These are phyloP conservation scores for Sodiomyces alkalinus DNA, from an alignment of 2,329 filamentous ascomycete genomes.

Conservation along the genomic window DNA sequence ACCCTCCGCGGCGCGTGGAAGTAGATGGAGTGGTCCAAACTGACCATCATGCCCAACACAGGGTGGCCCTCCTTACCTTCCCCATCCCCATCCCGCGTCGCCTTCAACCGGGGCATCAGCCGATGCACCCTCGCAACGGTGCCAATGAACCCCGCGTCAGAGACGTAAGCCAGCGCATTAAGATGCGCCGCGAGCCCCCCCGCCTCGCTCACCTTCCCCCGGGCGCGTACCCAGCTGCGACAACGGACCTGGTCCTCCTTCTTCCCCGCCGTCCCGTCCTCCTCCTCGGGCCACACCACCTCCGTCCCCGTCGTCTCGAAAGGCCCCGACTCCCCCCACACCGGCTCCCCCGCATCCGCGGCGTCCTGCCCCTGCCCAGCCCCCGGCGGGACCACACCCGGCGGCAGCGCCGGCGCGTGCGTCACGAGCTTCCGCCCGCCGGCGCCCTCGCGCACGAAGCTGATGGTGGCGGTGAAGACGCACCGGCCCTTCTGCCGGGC, in stretches of 20 bases:
- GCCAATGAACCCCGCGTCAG: constrained; percentile 84
- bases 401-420: constrained; percentile 50
- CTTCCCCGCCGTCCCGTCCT: constrained; percentile 17
- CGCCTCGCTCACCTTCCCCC: constrained; percentile 55
- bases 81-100: constrained; percentile 26
- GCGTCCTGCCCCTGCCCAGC: too few species aligned
- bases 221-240: constrained; percentile 59
- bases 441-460: constrained; percentile 57
- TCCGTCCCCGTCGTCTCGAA: constrained; percentile 30
- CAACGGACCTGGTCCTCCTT: constrained; percentile 43
- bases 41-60: constrained; percentile 71
- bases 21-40: constrained; percentile 60
- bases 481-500: constrained; percentile 74
- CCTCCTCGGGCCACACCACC: constrained; percentile 18
- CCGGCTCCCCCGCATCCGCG: constrained; percentile 26
- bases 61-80: constrained; percentile 34
- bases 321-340: constrained; percentile 33
- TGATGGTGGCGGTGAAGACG: constrained; percentile 93
- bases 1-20: constrained; percentile 47
- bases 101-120: constrained; percentile 24
- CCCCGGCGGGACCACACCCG: constrained; percentile 19
- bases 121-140: constrained; percentile 71
- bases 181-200: constrained; percentile 73
- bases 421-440: constrained; percentile 37
- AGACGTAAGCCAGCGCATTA: constrained; percentile 82